phyloP scores from a whole-genome alignment of 2,329 filamentous ascomycete genomes.

The Hypoxylon sp. region DNA sequence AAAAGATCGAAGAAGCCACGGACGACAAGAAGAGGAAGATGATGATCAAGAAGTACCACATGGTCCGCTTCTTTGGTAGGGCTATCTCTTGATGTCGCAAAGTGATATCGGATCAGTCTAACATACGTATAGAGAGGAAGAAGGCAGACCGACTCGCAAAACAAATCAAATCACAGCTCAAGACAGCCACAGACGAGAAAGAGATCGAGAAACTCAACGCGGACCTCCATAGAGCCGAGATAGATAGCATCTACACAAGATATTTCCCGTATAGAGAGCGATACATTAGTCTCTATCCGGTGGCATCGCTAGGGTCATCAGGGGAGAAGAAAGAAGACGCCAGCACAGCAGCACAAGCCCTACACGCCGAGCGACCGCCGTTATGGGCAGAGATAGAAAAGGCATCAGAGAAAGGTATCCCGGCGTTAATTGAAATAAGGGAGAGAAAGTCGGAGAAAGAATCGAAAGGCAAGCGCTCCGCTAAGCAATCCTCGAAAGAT shows the following conservation, averaged over 20 bases:
- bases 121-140: constrained; percentile 71
- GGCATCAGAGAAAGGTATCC: constrained; percentile 62
- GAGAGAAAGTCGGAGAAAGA: constrained; percentile 49
- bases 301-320: constrained; percentile 46
- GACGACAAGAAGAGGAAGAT: constrained; percentile 73
- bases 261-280: constrained; percentile 79
- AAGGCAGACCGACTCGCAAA: constrained; percentile 79
- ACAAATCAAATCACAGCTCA: constrained; percentile 72
- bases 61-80: constrained; percentile 86
- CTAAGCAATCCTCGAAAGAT: constrained; percentile 34
- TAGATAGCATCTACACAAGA: constrained; percentile 82
- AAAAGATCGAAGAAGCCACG: constrained; percentile 72
- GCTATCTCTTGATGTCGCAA: constrained; percentile 9
- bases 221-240: constrained; percentile 76
- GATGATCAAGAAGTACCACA: constrained; percentile 86
- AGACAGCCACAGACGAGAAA: constrained; percentile 64
- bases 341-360: constrained; percentile 59
- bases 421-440: constrained; percentile 49
- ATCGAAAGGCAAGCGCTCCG: constrained; percentile 25
- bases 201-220: constrained; percentile 67
- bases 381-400: constrained; percentile 79
- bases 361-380: constrained; percentile 66
- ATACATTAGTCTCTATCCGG: constrained; percentile 76
- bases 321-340: constrained; percentile 59
- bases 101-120: constrained; percentile 15